phyloP scores from a whole-genome alignment of 2,329 filamentous ascomycete species.

The Epichloe aotearoae region DNA sequence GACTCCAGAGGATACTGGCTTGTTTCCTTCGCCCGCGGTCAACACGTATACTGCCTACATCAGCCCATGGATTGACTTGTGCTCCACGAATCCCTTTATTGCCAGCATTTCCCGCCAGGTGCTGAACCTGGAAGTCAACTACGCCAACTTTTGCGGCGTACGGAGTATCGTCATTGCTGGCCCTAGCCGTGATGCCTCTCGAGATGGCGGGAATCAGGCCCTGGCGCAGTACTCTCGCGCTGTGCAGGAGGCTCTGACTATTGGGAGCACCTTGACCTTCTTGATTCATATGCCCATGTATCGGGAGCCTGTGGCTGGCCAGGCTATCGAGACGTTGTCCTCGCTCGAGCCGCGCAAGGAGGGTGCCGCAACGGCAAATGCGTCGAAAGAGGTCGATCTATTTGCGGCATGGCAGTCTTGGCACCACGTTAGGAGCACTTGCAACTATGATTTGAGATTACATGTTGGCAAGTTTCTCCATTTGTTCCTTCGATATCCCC shows the following conservation, averaged over 20 bases:
- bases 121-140: slow-evolving; percentile 79
- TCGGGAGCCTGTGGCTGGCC: slow-evolving; percentile 50
- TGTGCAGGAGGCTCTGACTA: slow-evolving; percentile 63
- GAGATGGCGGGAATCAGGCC: slow-evolving; percentile 34
- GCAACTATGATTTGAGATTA: slow-evolving; percentile 71
- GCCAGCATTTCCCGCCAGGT: slow-evolving; percentile 81
- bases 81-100: slow-evolving; percentile 69
- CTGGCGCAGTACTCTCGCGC: slow-evolving; percentile 70
- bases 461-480: slow-evolving; percentile 58
- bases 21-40: slow-evolving; percentile 55
- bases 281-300: slow-evolving; percentile 77
- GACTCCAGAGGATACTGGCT: slow-evolving; percentile 63
- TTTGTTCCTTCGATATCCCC: not conserved
- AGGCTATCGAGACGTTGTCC: slow-evolving; percentile 39
- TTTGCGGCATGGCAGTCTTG: slow-evolving; percentile 88
- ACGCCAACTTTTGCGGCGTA: slow-evolving; percentile 89
- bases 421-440: slow-evolving; percentile 74
- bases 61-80: slow-evolving; percentile 90
- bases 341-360: slow-evolving; percentile 21
- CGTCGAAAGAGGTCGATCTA: slow-evolving; percentile 44
- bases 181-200: slow-evolving; percentile 51
- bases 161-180: slow-evolving; percentile 72
- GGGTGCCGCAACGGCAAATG: slow-evolving; percentile 12
- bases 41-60: slow-evolving; percentile 64
- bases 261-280: slow-evolving; percentile 65